Conservation (phyloP, 225 moss, liverwort and hornwort genomes). For the Bryum argenteum region DNA sequence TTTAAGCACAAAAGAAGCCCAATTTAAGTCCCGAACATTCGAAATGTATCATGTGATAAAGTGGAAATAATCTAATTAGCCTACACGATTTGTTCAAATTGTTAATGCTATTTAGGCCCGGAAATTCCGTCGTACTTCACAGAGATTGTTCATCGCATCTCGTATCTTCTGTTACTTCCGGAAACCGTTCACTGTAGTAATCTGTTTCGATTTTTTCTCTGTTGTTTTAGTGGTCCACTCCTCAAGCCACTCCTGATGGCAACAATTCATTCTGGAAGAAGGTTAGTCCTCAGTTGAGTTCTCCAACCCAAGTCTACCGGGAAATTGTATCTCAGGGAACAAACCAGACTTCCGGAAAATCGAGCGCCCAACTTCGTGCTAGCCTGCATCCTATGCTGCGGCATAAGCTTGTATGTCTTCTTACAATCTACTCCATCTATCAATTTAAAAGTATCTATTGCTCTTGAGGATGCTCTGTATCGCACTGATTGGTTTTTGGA, state of each 20-base stretch:
- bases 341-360: conserved; percentile 59
- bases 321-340: conserved; percentile 67
- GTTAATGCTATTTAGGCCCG: not conserved
- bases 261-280: conserved; percentile 82
- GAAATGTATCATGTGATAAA: conserved; percentile 6
- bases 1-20: not conserved
- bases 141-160: not conserved
- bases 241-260: conserved; percentile 83
- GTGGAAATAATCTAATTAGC: not conserved
- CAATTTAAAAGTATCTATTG: conserved; percentile 3
- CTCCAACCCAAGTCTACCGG: conserved; percentile 80
- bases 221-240: conserved; percentile 56
- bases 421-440: conserved; percentile 7
- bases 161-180: not conserved
- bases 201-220: conserved; percentile 22
- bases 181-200: not conserved
- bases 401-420: conserved; percentile 81
- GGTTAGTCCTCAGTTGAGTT: conserved; percentile 86
- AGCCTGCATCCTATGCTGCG: conserved; percentile 84
- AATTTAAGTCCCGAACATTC: not conserved
- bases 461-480: conserved; percentile 8
- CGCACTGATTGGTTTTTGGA: conserved; percentile 2
- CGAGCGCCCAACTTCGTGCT: conserved; percentile 86
- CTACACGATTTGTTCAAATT: conserved; percentile 2
- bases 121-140: not conserved